A percentile compares a stretch with the other conserved stretches of the same genome.
These are phyloP conservation scores for Annulohypoxylon bovei DNA, from an alignment of 495 filamentous ascomycete genomes.

Conservation along the genomic window DNA sequence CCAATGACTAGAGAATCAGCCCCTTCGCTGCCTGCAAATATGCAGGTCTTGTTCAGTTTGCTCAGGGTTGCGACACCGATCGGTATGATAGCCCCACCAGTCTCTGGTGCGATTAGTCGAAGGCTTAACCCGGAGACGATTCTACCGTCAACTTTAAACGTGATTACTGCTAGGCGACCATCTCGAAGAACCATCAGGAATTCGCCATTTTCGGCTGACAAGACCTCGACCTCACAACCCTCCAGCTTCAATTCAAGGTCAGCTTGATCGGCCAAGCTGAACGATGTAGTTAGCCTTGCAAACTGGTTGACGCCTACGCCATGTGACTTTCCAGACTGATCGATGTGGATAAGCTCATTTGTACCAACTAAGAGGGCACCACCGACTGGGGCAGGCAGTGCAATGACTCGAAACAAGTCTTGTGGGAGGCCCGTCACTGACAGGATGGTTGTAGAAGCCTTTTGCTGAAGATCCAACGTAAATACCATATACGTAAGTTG, in stretches of 20 bases:
- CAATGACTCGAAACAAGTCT: constrained; percentile 85
- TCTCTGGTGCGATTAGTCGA: constrained; percentile 65
- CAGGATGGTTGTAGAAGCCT: constrained; percentile 90
- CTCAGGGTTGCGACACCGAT: constrained; percentile 74
- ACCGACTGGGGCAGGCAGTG: constrained; percentile 85
- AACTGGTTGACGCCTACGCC: constrained; percentile 95
- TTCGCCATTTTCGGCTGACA: constrained; percentile 79
- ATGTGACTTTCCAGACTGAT: constrained; percentile 92
- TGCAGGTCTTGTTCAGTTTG: constrained; percentile 69
- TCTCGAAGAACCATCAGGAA: constrained; percentile 83
- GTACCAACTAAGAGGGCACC: constrained; percentile 86
- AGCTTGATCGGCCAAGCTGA: constrained; percentile 84
- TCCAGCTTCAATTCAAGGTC: constrained; percentile 83
- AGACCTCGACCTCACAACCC: constrained; percentile 78
- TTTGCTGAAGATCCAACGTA: constrained; percentile 92
- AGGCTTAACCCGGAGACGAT: constrained; percentile 87
- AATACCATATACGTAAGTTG: constrained; percentile 90
- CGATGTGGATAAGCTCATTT: constrained; percentile 94
- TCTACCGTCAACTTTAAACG: constrained; percentile 89
- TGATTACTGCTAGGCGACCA: constrained; percentile 78
- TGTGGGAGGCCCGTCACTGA: constrained; percentile 87
- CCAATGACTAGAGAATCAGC: constrained; percentile 84
- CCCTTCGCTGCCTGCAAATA: constrained; percentile 88
- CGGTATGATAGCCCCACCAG: constrained; percentile 68
- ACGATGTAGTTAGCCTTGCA: constrained; percentile 78